phyloP scores from a whole-genome alignment of 106 monocot genomes.

The Allium fistulosum region DNA sequence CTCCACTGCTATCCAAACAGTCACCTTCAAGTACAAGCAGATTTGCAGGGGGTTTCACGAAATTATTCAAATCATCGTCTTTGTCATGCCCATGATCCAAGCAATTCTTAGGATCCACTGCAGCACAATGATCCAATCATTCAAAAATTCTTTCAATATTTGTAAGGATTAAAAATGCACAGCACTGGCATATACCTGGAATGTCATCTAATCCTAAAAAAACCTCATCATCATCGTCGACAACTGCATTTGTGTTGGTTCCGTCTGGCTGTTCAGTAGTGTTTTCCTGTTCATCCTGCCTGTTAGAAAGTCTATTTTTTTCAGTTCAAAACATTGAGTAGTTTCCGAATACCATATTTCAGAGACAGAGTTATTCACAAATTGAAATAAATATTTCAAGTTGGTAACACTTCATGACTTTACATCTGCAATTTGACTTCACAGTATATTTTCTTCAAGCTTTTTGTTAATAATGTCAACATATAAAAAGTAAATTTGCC shows the following conservation, averaged over 20 bases:
- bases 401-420: too few relatives aligned
- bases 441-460: too few relatives aligned
- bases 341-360: too few relatives aligned
- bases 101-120: constrained; percentile 66
- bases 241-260: constrained; percentile 16
- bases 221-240: constrained; percentile 41
- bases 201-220: constrained; percentile 87
- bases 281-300: constrained; percentile 59
- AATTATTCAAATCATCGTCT: constrained; percentile 22
- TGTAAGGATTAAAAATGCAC: too few relatives aligned
- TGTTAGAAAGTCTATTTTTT: constrained; percentile 7
- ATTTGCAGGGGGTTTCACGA: constrained; percentile 66
- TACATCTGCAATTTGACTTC: too few relatives aligned
- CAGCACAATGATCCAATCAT: not conserved
- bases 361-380: too few relatives aligned
- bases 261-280: constrained; percentile 28
- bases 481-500: too few relatives aligned
- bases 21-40: constrained; percentile 86
- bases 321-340: not conserved
- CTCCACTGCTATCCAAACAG: constrained; percentile 53
- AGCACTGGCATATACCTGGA: constrained; percentile 36
- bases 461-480: too few relatives aligned
- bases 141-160: not conserved
- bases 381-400: too few relatives aligned
- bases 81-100: constrained; percentile 29